A percentile compares a stretch with the other conserved stretches of the same genome.
Conservation (phyloP, 169 alveolate species). For the Besnoitia besnoiti region DNA sequence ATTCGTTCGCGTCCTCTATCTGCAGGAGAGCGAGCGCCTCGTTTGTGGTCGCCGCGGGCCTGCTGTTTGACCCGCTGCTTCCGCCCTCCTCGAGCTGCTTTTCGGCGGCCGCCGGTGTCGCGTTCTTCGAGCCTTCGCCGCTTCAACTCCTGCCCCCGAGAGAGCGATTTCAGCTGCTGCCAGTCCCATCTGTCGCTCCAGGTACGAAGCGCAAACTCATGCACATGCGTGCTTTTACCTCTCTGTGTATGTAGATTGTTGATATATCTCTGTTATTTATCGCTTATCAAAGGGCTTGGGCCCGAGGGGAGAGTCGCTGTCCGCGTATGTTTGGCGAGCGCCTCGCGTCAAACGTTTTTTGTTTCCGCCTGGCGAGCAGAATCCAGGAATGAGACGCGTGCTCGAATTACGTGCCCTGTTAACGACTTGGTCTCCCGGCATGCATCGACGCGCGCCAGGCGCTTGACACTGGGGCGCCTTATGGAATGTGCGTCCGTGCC, state of each 20-base stretch:
- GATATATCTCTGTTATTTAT: neutral
- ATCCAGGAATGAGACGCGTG: no score
- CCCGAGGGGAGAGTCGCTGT: no score
- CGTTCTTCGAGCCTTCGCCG: neutral
- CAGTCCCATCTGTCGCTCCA: neutral
- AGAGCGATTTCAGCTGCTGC: constrained; percentile 18
- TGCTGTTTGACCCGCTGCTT: neutral
- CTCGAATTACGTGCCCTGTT: no score
- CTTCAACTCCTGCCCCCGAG: constrained; percentile 26
- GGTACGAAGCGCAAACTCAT: no score
- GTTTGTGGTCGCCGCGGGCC: neutral
- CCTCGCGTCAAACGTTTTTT: no score
- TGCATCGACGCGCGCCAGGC: no score
- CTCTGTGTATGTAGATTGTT: neutral
- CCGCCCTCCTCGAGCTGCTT: neutral
- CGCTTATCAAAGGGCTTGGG: neutral
- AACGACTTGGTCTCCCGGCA: no score
- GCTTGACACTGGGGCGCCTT: no score
- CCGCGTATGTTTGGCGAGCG: no score
- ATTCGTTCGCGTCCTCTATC: neutral
- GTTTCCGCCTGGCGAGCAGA: no score
- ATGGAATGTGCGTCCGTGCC: no score
- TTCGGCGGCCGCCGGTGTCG: neutral
- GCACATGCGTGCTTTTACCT: neutral
- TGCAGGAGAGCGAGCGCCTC: neutral